Conservation (phyloP, 768 basidiomycete species). For the Gautieria morchelliformis region DNA sequence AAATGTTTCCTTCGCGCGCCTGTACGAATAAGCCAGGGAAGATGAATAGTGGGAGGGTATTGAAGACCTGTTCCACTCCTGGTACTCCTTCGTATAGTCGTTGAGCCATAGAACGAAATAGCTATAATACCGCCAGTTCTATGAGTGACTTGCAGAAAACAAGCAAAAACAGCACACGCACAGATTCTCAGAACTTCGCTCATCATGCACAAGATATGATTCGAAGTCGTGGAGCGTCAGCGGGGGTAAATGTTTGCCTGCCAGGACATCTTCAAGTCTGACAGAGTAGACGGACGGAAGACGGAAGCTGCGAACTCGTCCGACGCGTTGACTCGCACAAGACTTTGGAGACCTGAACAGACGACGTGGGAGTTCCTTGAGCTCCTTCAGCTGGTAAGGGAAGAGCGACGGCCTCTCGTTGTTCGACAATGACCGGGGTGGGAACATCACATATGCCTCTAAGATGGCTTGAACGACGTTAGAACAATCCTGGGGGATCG, state of each 20-base stretch:
- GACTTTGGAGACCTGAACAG: conserved; percentile 11
- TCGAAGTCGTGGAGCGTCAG: conserved; percentile 15
- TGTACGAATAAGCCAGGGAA: conserved; percentile 1
- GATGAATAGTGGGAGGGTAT: not conserved
- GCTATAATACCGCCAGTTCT: not conserved
- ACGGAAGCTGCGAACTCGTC: conserved; percentile 12
- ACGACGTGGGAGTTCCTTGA: conserved; percentile 9
- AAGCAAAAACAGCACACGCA: conserved; percentile 1
- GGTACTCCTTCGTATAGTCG: not conserved
- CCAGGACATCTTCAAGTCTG: conserved; percentile 8
- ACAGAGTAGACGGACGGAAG: conserved; percentile 1
- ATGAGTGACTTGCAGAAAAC: not conserved
- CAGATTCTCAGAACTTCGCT: conserved; percentile 13
- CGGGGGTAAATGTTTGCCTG: conserved; percentile 12
- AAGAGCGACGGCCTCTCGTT: not conserved
- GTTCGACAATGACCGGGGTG: no score
- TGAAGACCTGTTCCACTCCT: not conserved
- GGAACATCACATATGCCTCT: no score
- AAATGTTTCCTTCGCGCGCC: conserved; percentile 8
- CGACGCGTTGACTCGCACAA: conserved; percentile 7
- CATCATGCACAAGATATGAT: conserved; percentile 13
- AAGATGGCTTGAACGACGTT: no score
- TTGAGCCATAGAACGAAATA: not conserved
- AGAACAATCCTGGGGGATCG: no score
- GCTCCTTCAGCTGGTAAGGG: conserved; percentile 5